Evolutionary conservation across 306 rosid genomes (phyloP).

Genomic region (Cucurbita argyrosperma): DNA sequence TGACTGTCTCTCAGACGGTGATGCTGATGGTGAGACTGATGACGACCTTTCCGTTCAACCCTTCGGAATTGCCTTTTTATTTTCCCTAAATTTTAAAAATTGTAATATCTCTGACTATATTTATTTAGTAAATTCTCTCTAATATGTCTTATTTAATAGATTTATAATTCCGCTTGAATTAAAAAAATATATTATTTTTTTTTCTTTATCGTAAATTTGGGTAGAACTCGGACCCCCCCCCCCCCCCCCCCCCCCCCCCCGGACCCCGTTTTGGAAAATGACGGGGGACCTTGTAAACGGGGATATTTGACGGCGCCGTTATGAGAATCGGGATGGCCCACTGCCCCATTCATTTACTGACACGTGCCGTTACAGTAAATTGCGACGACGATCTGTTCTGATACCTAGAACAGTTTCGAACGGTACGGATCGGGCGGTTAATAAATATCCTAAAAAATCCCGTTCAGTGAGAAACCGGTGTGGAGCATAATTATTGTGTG

Average conservation of each 20-base stretch:
- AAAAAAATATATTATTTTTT: too few relatives aligned
- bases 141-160: too few relatives aligned
- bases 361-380: conserved; percentile 17
- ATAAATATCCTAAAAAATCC: conserved; percentile 17
- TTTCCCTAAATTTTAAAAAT: not conserved
- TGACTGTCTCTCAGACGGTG: conserved; percentile 12
- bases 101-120: too few relatives aligned
- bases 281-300: conserved; percentile 64
- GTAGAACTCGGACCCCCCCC: too few relatives aligned
- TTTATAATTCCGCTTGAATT: too few relatives aligned
- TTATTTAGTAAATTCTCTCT: too few relatives aligned
- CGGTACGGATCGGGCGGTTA: not conserved
- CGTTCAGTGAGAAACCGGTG: conserved; percentile 38
- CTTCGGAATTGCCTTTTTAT: conserved; percentile 1
- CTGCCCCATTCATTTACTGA: conserved; percentile 14
- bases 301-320: conserved; percentile 94
- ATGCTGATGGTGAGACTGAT: conserved; percentile 15
- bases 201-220: too few relatives aligned
- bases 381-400: not conserved
- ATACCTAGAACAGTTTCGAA: not conserved
- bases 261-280: conserved; percentile 37
- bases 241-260: not conserved
- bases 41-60: conserved; percentile 24
- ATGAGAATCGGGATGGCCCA: conserved; percentile 17
- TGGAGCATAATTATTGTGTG: not conserved